Evolutionary conservation across 2,329 filamentous ascomycete species (phyloP).

Genomic region (Fusarium musae): DNA sequence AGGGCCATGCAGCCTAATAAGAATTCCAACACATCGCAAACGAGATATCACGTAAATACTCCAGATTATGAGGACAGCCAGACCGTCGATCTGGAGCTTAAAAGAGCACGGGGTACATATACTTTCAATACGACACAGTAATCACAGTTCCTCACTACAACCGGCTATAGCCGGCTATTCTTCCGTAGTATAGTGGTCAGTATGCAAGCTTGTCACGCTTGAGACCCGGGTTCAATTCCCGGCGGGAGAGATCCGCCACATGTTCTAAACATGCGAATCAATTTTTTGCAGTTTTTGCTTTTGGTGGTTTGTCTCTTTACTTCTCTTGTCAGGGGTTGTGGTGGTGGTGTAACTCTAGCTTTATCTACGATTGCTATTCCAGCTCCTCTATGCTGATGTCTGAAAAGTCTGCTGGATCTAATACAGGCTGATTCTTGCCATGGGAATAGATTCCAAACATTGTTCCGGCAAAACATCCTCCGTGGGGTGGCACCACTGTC

Average conservation of each 20-base stretch:
- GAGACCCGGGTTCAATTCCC: constrained; percentile 43
- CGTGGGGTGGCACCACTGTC: constrained; percentile 29
- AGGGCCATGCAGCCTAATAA: not conserved
- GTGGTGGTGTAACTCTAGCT: not conserved
- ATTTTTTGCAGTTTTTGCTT: constrained; percentile 8
- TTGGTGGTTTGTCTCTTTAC: no score
- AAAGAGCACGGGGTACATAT: accelerated
- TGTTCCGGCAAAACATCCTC: constrained; percentile 36
- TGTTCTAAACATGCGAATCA: constrained; percentile 24
- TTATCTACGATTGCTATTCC: not conserved
- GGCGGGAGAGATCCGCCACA: constrained; percentile 42
- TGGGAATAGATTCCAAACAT: constrained; percentile 42
- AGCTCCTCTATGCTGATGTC: not conserved
- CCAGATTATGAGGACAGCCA: not conserved
- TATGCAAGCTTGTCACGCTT: constrained; percentile 41
- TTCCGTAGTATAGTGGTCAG: constrained; percentile 14
- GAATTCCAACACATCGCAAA: no score
- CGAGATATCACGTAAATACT: no score
- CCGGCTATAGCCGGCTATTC: not conserved
- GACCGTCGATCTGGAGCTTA: not conserved
- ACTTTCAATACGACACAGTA: accelerated
- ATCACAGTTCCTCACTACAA: not conserved
- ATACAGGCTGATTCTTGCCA: constrained; percentile 32
- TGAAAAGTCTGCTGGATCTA: constrained; percentile 24
- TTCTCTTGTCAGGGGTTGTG: not conserved